A percentile compares a stretch with the other conserved stretches of the same genome.
Conservation (phyloP, 1,284 basidiomycete species). For the Cryptococcus jaspeensis region DNA sequence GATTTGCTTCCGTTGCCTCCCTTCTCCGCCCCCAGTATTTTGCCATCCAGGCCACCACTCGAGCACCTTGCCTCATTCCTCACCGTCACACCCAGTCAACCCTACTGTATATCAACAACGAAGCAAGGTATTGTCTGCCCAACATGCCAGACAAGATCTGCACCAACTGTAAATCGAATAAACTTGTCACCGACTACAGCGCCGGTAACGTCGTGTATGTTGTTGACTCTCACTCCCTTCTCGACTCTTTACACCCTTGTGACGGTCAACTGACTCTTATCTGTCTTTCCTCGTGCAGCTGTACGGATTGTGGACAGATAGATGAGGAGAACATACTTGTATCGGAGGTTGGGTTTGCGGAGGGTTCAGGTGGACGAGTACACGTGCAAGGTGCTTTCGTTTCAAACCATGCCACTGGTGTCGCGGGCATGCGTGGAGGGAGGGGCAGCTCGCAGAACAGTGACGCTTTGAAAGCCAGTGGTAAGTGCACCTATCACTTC, state of each 20-base stretch:
- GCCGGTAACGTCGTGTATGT: slow-evolving; percentile 41
- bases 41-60: no score
- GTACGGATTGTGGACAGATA: slow-evolving; percentile 79
- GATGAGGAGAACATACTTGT: slow-evolving; percentile 94
- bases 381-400: slow-evolving; percentile 95
- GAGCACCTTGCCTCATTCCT: no score
- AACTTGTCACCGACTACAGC: slow-evolving; percentile 34
- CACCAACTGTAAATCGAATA: slow-evolving; percentile 26
- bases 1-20: no score
- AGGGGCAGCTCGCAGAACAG: slow-evolving; percentile 24
- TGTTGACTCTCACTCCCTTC: neutral
- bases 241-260: neutral
- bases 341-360: slow-evolving; percentile 88
- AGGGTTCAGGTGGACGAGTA: slow-evolving; percentile 86
- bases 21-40: no score
- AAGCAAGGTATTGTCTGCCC: no score
- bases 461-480: no score
- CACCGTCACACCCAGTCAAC: no score
- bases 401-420: slow-evolving; percentile 70
- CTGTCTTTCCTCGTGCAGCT: slow-evolving; percentile 46
- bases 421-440: slow-evolving; percentile 31
- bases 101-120: no score
- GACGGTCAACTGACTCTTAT: neutral
- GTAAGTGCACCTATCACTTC: no score
- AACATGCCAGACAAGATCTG: slow-evolving; percentile 22